These are phyloP conservation scores for Skeletonema grethae DNA, from an alignment of 108 stramenopile species.

Conservation along the genomic window DNA sequence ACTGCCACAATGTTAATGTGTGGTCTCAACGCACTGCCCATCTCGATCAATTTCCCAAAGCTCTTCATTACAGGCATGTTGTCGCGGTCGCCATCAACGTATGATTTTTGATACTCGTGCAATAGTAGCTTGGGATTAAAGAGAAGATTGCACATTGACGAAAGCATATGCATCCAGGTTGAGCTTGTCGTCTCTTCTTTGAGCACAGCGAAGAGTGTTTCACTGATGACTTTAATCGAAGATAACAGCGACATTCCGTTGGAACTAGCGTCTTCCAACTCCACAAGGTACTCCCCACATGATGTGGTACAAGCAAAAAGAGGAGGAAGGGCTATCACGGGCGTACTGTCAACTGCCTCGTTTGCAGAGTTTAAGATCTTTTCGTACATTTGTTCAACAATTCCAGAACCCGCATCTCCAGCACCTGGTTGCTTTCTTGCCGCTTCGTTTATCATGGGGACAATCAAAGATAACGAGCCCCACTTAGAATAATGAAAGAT, in stretches of 20 bases:
- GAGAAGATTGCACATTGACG: conserved; percentile 67
- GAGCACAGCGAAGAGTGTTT: conserved; percentile 65
- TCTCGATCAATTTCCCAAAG: conserved; percentile 63
- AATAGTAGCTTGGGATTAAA: conserved; percentile 61
- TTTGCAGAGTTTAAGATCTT: conserved; percentile 42
- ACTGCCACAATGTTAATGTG: conserved; percentile 63
- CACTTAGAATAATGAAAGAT: conserved; percentile 72
- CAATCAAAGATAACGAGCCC: conserved; percentile 43
- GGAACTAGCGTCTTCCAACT: conserved; percentile 21
- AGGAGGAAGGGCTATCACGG: conserved; percentile 61
- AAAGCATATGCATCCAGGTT: conserved; percentile 68
- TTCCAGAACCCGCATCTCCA: conserved; percentile 11
- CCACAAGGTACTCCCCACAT: conserved; percentile 24
- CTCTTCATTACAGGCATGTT: conserved; percentile 62
- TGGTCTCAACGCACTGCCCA: conserved; percentile 61
- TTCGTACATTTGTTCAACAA: conserved; percentile 22
- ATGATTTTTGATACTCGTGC: conserved; percentile 56
- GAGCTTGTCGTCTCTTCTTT: conserved; percentile 47
- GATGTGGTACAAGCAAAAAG: conserved; percentile 60
- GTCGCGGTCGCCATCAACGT: conserved; percentile 14
- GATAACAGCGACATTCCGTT: conserved; percentile 24
- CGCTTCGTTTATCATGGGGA: conserved; percentile 32
- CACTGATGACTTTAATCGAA: conserved; percentile 50
- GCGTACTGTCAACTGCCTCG: conserved; percentile 59
- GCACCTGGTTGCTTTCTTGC: not conserved